Evolutionary conservation across 2,329 filamentous ascomycete species (phyloP).

Genomic region (Fusarium nisikadoi): DNA sequence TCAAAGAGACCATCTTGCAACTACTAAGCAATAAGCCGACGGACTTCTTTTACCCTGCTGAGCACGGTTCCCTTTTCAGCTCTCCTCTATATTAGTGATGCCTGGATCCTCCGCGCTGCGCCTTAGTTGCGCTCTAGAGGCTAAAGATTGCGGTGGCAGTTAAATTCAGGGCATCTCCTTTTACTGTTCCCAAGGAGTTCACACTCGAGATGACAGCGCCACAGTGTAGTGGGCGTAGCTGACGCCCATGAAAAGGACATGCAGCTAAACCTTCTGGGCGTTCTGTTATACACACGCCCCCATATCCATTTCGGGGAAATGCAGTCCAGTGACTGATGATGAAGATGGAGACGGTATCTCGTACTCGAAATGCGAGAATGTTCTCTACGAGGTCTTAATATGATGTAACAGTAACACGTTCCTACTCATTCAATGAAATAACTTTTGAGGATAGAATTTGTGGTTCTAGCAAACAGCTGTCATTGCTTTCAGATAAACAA

Average conservation of each 20-base stretch:
- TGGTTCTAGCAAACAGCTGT: neutral
- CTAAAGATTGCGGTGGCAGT: conserved; percentile 43
- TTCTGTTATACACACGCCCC: conserved; percentile 34
- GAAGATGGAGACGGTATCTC: conserved; percentile 7
- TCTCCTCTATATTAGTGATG: conserved; percentile 6
- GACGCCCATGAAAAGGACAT: conserved; percentile 27
- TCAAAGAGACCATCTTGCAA: conserved; percentile 11
- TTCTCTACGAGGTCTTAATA: neutral
- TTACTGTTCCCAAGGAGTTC: conserved; percentile 16
- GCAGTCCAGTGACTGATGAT: conserved; percentile 11
- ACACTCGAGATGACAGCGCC: conserved; percentile 25
- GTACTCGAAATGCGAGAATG: conserved; percentile 11
- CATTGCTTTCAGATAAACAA: neutral
- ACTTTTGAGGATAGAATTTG: neutral
- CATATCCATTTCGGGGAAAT: conserved; percentile 6
- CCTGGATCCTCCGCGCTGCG: conserved; percentile 5
- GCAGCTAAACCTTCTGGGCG: conserved; percentile 37
- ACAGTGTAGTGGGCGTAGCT: conserved; percentile 34
- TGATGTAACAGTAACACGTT: neutral
- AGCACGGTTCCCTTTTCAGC: conserved; percentile 19
- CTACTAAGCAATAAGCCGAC: neutral
- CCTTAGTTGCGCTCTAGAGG: conserved; percentile 29
- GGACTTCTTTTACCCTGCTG: neutral
- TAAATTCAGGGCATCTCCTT: conserved; percentile 32
- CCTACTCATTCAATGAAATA: neutral